Base-by-base conservation (phyloP, 1,284 basidiomycete genomes). In the Tilletia indica region DNA sequence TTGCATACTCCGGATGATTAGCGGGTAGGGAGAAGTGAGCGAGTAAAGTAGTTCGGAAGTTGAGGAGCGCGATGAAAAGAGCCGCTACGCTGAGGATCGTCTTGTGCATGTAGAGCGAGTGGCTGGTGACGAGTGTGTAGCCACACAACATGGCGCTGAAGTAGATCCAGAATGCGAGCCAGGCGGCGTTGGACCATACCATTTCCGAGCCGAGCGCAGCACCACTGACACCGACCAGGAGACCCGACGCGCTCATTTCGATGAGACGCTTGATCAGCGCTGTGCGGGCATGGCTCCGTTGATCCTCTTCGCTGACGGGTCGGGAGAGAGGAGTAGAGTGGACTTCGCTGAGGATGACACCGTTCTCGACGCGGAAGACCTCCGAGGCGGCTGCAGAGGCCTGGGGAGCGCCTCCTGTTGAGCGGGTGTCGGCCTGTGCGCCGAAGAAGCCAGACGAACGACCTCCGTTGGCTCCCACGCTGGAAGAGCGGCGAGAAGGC, bases 281-380 rank as follows among this genome's bases (percentile, higher is more conserved):
- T 64, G 74, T 67, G 9, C 67, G 67, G 38, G 31, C 47, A 9
- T 63, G 21, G 48, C 16, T 9, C 9, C 72, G 69, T 39, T 70
- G 69, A 4, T 38, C 56, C 48, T 76, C 72, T 38, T 39, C 45
- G 31, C 38, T 54, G 6, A 47, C 9, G 47, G 25, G 5, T 25
- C 34, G 67, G 67, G 11, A 9, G 38, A 74, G 69, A 11, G 78
- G 80, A 9, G 78, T 80, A 25, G 74, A 68, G 45, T 81, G 78
- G 4, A 82, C 82, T 64, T 82, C 81, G 71, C 83, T 82, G 49
- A 84, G 72, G 49, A 84, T 77, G 68, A 83, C 80, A 34, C 80
- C 80, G 54, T 84, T 84, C 67, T 84, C 82, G 34, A 80, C 78
- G 68, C 75, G 78, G 58, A 81, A 82, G 51, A 84, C 81, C 25